Evolutionary conservation across 2,329 filamentous ascomycete genomes (phyloP).

Genomic region (Diaporthe eres): DNA sequence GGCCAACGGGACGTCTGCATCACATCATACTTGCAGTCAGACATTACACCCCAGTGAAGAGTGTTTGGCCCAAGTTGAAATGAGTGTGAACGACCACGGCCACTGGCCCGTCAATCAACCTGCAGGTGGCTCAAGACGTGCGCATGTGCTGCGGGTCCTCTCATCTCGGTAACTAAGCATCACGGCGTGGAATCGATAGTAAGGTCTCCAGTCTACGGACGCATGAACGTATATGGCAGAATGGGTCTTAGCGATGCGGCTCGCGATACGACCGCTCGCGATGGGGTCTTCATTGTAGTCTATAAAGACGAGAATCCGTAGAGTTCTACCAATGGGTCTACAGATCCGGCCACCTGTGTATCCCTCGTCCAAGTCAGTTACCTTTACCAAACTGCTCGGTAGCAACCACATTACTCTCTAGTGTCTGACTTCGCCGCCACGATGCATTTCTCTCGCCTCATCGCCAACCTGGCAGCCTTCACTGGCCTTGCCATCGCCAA

Average conservation of each 20-base stretch:
- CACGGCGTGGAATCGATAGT: background rate
- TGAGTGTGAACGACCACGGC: background rate
- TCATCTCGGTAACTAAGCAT: constrained; percentile 1
- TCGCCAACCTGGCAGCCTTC: background rate
- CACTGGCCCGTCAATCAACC: background rate
- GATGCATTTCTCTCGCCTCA: background rate
- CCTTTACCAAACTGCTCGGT: background rate
- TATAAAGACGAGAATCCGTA: background rate
- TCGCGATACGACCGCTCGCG: background rate
- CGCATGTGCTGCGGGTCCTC: background rate
- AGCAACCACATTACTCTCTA: background rate
- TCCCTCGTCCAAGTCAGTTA: background rate
- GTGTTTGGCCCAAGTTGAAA: background rate
- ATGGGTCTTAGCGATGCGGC: background rate
- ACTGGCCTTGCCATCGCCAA: background rate
- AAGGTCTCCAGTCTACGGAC: background rate
- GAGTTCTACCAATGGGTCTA: background rate
- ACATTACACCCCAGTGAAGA: background rate
- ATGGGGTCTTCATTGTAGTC: no score
- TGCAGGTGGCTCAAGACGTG: background rate
- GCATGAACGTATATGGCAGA: background rate
- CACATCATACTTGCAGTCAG: background rate
- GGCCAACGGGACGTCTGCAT: background rate
- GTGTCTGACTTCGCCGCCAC: background rate
- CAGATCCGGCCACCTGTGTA: background rate